These are phyloP conservation scores for Scolecobasidium constrictum DNA, from an alignment of 2,329 filamentous ascomycete species.

Conservation along the genomic window DNA sequence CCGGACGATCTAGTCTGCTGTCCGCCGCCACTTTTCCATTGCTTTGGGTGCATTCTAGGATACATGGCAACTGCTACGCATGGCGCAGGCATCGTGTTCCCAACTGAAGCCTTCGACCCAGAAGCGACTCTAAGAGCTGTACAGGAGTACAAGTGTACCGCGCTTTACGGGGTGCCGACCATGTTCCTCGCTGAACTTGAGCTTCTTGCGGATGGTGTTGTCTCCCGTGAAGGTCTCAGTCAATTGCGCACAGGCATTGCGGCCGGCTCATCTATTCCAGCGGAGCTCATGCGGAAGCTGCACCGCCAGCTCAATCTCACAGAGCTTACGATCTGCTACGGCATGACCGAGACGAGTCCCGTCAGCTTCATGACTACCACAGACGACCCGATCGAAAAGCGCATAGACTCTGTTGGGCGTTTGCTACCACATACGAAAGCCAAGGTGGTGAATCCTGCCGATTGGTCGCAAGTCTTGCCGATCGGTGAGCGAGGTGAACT, in stretches of 20 bases:
- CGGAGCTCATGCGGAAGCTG: conserved; percentile 66
- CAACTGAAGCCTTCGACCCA: conserved; percentile 78
- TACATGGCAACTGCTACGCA: conserved; percentile 91
- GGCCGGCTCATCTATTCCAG: conserved; percentile 76
- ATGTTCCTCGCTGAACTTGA: conserved; percentile 92
- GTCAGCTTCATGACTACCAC: conserved; percentile 72
- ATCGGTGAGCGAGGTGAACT: conserved; percentile 66
- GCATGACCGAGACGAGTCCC: conserved; percentile 84
- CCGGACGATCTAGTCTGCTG: conserved; percentile 58
- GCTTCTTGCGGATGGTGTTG: conserved; percentile 47
- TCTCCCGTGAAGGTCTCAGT: conserved; percentile 42
- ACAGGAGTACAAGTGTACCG: conserved; percentile 52
- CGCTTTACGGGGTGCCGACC: conserved; percentile 80
- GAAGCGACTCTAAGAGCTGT: conserved; percentile 55
- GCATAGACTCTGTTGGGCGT: conserved; percentile 67
- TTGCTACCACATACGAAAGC: conserved; percentile 70
- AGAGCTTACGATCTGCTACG: conserved; percentile 87
- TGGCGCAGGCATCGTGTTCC: conserved; percentile 73
- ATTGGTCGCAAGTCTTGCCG: conserved; percentile 49
- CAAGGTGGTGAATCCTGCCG: conserved; percentile 63
- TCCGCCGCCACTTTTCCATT: conserved; percentile 51
- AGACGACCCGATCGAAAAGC: conserved; percentile 59
- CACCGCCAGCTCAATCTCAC: conserved; percentile 64
- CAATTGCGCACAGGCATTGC: conserved; percentile 80
- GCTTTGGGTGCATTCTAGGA: conserved; percentile 86